These are phyloP conservation scores for Cordyceps javanica DNA, from an alignment of 2,329 filamentous ascomycete species.

Conservation along the genomic window DNA sequence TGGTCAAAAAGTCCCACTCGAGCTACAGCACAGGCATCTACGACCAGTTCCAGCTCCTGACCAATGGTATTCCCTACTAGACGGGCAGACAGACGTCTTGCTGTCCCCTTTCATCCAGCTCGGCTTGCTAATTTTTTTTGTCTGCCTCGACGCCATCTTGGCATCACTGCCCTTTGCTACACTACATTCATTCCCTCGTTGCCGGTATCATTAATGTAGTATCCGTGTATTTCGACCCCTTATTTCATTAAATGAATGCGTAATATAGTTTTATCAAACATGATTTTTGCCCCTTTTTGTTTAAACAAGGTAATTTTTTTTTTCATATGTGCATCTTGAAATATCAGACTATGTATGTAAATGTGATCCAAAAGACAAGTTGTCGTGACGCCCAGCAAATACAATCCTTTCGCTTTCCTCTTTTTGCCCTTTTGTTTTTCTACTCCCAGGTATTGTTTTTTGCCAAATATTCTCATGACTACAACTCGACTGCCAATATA, in stretches of 20 bases:
- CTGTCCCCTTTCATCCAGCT: background rate
- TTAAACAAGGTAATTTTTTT: too few relatives aligned
- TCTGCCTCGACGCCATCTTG: too few relatives aligned
- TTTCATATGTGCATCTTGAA: background rate
- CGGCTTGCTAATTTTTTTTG: background rate
- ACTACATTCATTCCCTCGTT: too few relatives aligned
- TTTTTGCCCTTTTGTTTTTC: background rate
- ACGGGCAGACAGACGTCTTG: background rate
- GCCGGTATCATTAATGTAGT: background rate
- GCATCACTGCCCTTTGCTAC: too few relatives aligned
- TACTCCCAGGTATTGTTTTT: too few relatives aligned
- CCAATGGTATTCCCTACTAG: slow-evolving; percentile 94
- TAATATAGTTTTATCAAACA: too few relatives aligned
- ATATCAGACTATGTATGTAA: background rate
- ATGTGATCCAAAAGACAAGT: background rate
- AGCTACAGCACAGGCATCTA: slow-evolving; percentile 93
- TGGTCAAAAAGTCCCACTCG: slow-evolving; percentile 84
- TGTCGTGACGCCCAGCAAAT: background rate
- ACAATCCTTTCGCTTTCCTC: too few relatives aligned
- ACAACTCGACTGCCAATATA: background rate
- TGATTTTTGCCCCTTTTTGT: background rate
- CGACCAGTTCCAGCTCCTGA: slow-evolving; percentile 95
- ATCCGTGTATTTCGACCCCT: too few relatives aligned
- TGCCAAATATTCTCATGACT: background rate
- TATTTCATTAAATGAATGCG: too few relatives aligned